Percentiles rank a stretch among this genome's conserved stretches.
Conservation (phyloP, 805 yeast genomes). For the Metschnikowia vanudenii region DNA sequence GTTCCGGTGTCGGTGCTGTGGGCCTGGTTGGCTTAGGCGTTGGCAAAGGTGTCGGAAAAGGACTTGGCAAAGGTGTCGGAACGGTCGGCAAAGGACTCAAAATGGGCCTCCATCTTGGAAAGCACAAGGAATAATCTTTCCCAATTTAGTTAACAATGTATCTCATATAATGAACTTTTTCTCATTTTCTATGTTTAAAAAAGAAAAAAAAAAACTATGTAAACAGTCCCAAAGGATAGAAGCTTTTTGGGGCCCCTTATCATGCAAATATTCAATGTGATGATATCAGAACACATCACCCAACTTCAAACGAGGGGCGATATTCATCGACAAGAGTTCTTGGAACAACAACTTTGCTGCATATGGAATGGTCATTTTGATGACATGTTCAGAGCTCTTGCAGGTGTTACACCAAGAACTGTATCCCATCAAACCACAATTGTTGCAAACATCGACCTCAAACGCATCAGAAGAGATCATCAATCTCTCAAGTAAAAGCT, state of each 20-base stretch:
- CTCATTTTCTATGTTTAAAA: neutral
- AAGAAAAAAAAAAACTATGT: neutral
- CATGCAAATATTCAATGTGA: slow-evolving; percentile 1
- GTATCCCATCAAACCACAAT: slow-evolving; percentile 96
- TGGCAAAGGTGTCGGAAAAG: slow-evolving; percentile 22
- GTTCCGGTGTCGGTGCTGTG: slow-evolving; percentile 23
- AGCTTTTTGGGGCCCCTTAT: neutral
- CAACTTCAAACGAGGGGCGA: slow-evolving; percentile 89
- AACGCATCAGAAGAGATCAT: slow-evolving; percentile 98
- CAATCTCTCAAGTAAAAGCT: slow-evolving; percentile 84
- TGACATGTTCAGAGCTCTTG: slow-evolving; percentile 79
- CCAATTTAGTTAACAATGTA: neutral
- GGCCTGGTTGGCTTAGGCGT: slow-evolving; percentile 22
- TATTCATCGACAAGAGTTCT: slow-evolving; percentile 96
- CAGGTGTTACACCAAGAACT: slow-evolving; percentile 98
- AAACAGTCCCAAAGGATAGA: neutral
- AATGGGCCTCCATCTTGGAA: slow-evolving; percentile 38
- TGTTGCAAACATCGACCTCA: slow-evolving; percentile 91
- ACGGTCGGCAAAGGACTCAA: slow-evolving; percentile 33
- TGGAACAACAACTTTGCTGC: slow-evolving; percentile 98
- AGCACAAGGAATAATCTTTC: slow-evolving; percentile 4
- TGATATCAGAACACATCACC: slow-evolving; percentile 70
- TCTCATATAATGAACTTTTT: neutral
- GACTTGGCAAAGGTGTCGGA: slow-evolving; percentile 35
- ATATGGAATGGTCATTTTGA: slow-evolving; percentile 95